Evolutionary conservation across 2,329 filamentous ascomycete genomes (phyloP).

Genomic region (Talaromyces atroroseus): DNA sequence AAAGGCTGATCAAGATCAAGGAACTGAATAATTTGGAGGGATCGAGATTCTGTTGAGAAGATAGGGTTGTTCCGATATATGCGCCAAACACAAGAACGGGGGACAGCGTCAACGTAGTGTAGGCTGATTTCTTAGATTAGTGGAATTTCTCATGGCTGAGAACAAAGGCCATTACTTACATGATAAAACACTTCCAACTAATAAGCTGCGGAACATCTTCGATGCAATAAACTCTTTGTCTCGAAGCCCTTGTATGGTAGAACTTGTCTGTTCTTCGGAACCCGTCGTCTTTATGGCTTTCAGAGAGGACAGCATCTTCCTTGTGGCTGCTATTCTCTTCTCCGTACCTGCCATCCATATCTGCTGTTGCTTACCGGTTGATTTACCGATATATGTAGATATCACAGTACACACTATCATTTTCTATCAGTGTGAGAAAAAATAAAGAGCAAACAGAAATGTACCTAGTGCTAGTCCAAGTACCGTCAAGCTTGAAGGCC

Average conservation of each 20-base stretch:
- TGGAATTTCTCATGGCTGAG: not conserved
- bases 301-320: conserved; percentile 1
- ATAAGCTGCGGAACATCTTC: not conserved
- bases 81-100: conserved; percentile 1
- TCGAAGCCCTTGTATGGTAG: conserved; percentile 1
- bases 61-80: not conserved
- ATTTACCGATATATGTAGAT: conserved; percentile 1
- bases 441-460: not conserved
- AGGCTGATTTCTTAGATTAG: not conserved
- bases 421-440: not conserved
- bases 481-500: not conserved
- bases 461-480: conserved; percentile 3
- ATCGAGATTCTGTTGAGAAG: not conserved
- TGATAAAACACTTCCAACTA: conserved; percentile 1
- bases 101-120: not conserved
- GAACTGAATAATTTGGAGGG: not conserved
- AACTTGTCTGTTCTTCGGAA: not conserved
- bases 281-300: conserved; percentile 1
- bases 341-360: conserved; percentile 4
- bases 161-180: not conserved
- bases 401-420: not conserved
- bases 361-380: not conserved
- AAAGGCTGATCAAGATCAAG: not conserved
- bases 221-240: not conserved
- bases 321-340: not conserved